Percentiles rank a stretch among this genome's conserved stretches.
Conservation (phyloP, 139 green algal species). For the Raphidocelis subcapitata region DNA sequence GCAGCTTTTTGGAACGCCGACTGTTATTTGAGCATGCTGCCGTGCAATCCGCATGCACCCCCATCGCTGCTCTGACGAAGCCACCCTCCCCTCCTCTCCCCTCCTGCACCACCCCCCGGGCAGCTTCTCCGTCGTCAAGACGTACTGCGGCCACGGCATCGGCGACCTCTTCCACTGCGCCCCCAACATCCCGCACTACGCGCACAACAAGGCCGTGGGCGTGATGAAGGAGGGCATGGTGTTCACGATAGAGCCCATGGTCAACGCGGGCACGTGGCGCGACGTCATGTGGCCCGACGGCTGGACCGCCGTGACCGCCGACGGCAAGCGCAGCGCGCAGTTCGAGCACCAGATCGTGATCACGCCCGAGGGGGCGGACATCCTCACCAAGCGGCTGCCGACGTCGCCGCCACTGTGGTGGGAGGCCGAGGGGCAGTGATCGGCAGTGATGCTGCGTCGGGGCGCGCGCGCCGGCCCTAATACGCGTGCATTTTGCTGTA, state of each 20-base stretch:
- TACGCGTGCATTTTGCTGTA: too few relatives aligned
- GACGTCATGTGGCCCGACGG: conserved; percentile 94
- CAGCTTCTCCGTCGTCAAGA: conserved; percentile 83
- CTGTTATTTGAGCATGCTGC: not conserved
- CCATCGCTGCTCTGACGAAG: too few relatives aligned
- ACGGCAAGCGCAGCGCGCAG: conserved; percentile 89
- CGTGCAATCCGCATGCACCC: too few relatives aligned
- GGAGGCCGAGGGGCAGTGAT: too few relatives aligned
- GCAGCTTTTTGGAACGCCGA: not conserved
- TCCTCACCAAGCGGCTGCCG: conserved; percentile 76
- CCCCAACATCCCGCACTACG: conserved; percentile 96
- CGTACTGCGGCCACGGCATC: conserved; percentile 98
- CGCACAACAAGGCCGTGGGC: conserved; percentile 89
- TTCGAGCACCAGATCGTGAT: conserved; percentile 97
- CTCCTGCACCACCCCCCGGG: not conserved
- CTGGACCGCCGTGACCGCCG: conserved; percentile 92
- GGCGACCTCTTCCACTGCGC: conserved; percentile 97
- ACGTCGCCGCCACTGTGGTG: conserved; percentile 83
- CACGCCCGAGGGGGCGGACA: conserved; percentile 74
- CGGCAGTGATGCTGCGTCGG: too few relatives aligned
- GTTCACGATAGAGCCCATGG: conserved; percentile 99
- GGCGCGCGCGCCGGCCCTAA: too few relatives aligned
- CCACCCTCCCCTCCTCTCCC: too few relatives aligned
- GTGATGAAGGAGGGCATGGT: conserved; percentile 84
- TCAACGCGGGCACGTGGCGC: conserved; percentile 74